Conservation (phyloP, 2,329 filamentous ascomycete genomes). For the Neurospora crassa region DNA sequence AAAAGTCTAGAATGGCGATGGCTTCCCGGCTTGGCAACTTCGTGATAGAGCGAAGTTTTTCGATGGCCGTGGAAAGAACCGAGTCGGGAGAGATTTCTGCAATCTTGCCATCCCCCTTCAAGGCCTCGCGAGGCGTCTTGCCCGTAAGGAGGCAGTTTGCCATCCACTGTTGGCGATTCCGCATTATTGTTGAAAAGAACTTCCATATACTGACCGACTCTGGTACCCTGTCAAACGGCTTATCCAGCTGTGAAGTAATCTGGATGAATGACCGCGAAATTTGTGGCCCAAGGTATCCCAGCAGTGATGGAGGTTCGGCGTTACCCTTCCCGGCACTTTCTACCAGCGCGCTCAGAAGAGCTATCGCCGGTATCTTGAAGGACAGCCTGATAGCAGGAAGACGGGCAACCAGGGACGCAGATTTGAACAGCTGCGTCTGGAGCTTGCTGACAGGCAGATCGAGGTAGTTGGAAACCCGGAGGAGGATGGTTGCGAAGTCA, state of each 20-base stretch:
- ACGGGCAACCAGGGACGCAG: conserved; percentile 65
- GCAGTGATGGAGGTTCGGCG: conserved; percentile 82
- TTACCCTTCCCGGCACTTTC: conserved; percentile 54
- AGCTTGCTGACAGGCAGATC: conserved; percentile 55
- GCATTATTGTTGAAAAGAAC: conserved; percentile 76
- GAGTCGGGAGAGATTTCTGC: conserved; percentile 45
- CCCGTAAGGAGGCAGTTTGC: conserved; percentile 88
- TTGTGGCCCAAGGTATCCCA: conserved; percentile 77
- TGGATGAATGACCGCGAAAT: conserved; percentile 78
- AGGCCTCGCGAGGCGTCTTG: conserved; percentile 67
- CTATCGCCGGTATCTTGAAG: conserved; percentile 57
- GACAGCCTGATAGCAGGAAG: conserved; percentile 61
- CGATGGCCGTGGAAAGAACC: conserved; percentile 65
- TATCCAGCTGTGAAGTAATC: conserved; percentile 66
- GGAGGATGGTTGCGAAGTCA: conserved; percentile 55
- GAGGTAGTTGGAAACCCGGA: conserved; percentile 59
- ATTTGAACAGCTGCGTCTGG: conserved; percentile 73
- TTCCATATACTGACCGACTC: conserved; percentile 69
- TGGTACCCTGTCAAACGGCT: conserved; percentile 56
- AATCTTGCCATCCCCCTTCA: conserved; percentile 46
- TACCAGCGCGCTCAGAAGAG: conserved; percentile 64
- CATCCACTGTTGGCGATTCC: conserved; percentile 91
- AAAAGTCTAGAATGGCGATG: conserved; percentile 73
- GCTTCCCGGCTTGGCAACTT: conserved; percentile 55
- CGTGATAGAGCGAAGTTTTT: conserved; percentile 56